Evolutionary conservation across 345 rosid genomes (phyloP), one percentile per base, ranked within the genome.

Genomic region (Syzygium aromaticum): DNA sequence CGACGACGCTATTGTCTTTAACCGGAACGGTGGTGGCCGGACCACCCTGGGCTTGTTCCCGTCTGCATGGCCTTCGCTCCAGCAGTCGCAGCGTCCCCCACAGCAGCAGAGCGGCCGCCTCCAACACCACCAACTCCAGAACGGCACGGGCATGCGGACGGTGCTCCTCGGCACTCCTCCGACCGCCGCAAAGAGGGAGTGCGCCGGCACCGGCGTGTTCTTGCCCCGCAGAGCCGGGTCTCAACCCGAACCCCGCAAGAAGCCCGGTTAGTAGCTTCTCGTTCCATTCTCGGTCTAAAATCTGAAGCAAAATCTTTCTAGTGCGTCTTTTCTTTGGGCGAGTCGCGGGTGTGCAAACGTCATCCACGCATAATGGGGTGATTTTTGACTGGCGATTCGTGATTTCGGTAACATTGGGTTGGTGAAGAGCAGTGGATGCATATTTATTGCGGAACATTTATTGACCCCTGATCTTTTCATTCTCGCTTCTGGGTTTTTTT

Each of bases 161-260:
- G 94, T 93, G 23, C 91, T 94, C 53, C 93, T 94, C 19, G 95
- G 95, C 11, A 85, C 91, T 27, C 88, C 90, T 2, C 56, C 91
- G n/a, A 91, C 77, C 0, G 88, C 63, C 0, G 84, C 52, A 5
- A 95, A 94, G 90, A 90, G 91, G 49, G 95, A 92, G 85, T 93
- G 92, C 63, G 90, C 98, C 10, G 99, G 99, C 7, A 97, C 99
- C 7, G 99, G 98, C 15, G 99, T 97, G 9, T 97, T 97, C 93
- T 87, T 96, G 80, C 99, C 99, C 27, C 98, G 96, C 11, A 92
- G 93, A 8, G 53, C 87, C 17, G 90, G 90, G 78, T 54, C 91
- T 6, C 85, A 89, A 6, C 4, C 91, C 52, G 94, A 91, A 30
- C 46, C 92, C 59, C 92, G 93, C 17, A 94, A 94, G 91, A 95